These are phyloP conservation scores for Trichoderma virens DNA, from an alignment of 495 filamentous ascomycete species.

Conservation along the genomic window DNA sequence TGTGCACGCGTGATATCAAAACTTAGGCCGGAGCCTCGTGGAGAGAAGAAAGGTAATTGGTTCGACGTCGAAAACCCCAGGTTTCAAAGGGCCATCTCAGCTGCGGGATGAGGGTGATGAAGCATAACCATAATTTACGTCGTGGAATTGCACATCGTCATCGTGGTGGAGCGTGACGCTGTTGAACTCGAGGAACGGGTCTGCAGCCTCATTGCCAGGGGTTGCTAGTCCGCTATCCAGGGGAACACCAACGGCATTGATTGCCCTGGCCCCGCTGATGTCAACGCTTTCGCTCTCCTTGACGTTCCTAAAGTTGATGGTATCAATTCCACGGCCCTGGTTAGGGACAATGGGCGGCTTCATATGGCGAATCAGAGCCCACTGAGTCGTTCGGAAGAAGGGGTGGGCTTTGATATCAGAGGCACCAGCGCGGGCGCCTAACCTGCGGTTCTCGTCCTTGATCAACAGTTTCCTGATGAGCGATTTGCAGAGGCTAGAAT, in stretches of 20 bases:
- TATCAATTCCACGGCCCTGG: slow-evolving; percentile 85
- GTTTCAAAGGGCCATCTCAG: neutral
- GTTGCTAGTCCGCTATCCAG: slow-evolving; percentile 79
- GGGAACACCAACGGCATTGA: slow-evolving; percentile 63
- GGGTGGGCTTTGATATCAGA: slow-evolving; percentile 95
- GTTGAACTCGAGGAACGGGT: slow-evolving; percentile 98
- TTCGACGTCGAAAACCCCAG: neutral
- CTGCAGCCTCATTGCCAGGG: slow-evolving; percentile 73
- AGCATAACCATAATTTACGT: slow-evolving; percentile 19
- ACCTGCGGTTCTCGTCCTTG: slow-evolving; percentile 92
- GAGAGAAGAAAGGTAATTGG: neutral
- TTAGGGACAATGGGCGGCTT: slow-evolving; percentile 98
- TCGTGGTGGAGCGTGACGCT: slow-evolving; percentile 97
- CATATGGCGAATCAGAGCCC: slow-evolving; percentile 94
- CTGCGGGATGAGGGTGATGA: neutral
- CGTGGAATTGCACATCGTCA: slow-evolving; percentile 55
- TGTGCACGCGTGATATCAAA: neutral
- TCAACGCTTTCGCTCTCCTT: slow-evolving; percentile 96
- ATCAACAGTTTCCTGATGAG: slow-evolving; percentile 94
- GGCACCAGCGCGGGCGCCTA: slow-evolving; percentile 89
- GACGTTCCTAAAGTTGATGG: slow-evolving; percentile 93
- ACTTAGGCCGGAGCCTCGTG: neutral
- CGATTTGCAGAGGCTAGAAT: slow-evolving; percentile 79
- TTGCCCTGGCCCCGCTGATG: slow-evolving; percentile 58
- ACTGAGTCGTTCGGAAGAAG: slow-evolving; percentile 93